Evolutionary conservation across 257 asterid genomes (phyloP).

Genomic region (Nicotiana noctiflora): DNA sequence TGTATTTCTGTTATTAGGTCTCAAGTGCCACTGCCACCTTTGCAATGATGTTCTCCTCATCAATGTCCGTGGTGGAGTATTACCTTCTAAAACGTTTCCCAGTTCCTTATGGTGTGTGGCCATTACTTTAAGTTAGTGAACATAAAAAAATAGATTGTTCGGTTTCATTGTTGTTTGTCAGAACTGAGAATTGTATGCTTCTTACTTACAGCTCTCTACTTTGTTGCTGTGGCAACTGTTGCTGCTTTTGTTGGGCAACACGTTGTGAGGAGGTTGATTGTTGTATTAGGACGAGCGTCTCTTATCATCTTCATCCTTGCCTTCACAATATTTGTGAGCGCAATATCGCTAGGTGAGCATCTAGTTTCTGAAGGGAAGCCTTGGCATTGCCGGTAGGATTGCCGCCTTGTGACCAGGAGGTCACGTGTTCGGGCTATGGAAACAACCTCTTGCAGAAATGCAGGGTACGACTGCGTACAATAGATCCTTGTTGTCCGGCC

Average conservation of each 20-base stretch:
- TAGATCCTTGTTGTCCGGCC: too few species aligned
- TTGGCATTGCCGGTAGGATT: too few species aligned
- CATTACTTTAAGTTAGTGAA: background rate
- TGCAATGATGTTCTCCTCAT: slow-evolving; percentile 98
- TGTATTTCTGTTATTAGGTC: slow-evolving; percentile 36
- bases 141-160: background rate
- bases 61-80: slow-evolving; percentile 96
- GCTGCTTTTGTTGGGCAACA: slow-evolving; percentile 96
- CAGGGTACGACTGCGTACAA: too few species aligned
- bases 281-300: slow-evolving; percentile 77
- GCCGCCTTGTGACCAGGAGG: too few species aligned
- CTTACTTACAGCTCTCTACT: slow-evolving; percentile 66
- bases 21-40: slow-evolving; percentile 98
- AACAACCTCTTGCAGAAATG: too few species aligned
- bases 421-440: too few species aligned
- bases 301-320: slow-evolving; percentile 84
- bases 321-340: slow-evolving; percentile 85
- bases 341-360: slow-evolving; percentile 74
- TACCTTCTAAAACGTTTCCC: slow-evolving; percentile 90
- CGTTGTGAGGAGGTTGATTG: slow-evolving; percentile 59
- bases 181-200: background rate
- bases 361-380: too few species aligned
- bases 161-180: background rate
- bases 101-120: slow-evolving; percentile 75
- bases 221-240: slow-evolving; percentile 58